phyloP scores from a whole-genome alignment of 371 early-diverging fungal species.

The Lichtheimia hyalospora region DNA sequence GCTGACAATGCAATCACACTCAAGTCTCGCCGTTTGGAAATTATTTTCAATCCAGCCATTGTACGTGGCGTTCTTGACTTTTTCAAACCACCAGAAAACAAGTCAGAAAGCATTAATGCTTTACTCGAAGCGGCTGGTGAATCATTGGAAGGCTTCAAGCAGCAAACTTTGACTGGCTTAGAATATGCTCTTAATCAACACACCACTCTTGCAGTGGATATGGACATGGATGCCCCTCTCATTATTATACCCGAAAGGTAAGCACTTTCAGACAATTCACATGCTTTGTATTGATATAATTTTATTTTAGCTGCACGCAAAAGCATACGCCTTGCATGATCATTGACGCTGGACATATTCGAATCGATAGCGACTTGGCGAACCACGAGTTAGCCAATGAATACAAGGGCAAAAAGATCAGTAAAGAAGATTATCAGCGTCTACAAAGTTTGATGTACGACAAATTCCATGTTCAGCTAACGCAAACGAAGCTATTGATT shows the following conservation, averaged over 20 bases:
- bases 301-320: slow-evolving; percentile 34
- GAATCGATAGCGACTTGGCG: slow-evolving; percentile 71
- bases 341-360: slow-evolving; percentile 82
- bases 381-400: slow-evolving; percentile 57
- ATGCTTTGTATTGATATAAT: neutral
- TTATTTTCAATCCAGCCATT: slow-evolving; percentile 73
- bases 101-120: slow-evolving; percentile 58
- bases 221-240: slow-evolving; percentile 87
- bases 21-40: slow-evolving; percentile 76
- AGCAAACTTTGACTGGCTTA: slow-evolving; percentile 77
- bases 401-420: slow-evolving; percentile 47
- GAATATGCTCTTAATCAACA: slow-evolving; percentile 80
- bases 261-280: neutral
- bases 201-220: slow-evolving; percentile 71
- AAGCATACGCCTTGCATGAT: slow-evolving; percentile 59
- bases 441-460: slow-evolving; percentile 80
- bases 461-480: slow-evolving; percentile 69
- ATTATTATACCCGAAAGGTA: slow-evolving; percentile 80
- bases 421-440: slow-evolving; percentile 54
- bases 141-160: slow-evolving; percentile 70
- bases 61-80: slow-evolving; percentile 68
- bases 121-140: slow-evolving; percentile 70
- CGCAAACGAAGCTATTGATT: slow-evolving; percentile 67
- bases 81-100: slow-evolving; percentile 68
- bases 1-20: slow-evolving; percentile 75